Evolutionary conservation across 257 asterid genomes (phyloP), one percentile per base, ranked within the genome.

Genomic region (Ilex aquifolium): DNA sequence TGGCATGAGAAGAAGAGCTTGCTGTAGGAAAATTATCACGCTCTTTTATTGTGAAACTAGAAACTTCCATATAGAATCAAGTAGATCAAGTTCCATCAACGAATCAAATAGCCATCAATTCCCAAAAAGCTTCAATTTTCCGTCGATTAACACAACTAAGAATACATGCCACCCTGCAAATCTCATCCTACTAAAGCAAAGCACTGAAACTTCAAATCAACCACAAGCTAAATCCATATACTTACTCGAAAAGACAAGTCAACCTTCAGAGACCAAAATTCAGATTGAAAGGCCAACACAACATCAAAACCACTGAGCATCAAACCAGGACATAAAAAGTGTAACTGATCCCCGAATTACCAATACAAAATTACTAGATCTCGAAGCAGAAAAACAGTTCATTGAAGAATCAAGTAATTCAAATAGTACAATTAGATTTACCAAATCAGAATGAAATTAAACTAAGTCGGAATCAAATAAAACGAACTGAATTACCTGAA

Each of bases 401-500:
- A 49, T 49, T 4, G 7, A 36, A 36, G 8, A 36, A 36, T 8
- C 42, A 36, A 36, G 8, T 12, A 39, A 21, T 15, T 14, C 51
- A 40, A 21, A 52, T 31, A 62, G 29, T 56, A 46, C 3, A 39
- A 40, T n/a, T 44, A 31, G 59, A 11, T 16, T 53, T 32, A 57
- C 15, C 27, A 55, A 12, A 54, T 31, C 13, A 40, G 31, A 31
- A 16, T 16, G 29, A 49, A 36, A 59, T 61, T 55, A 13, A 14
- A 52, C 6, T 42, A 36, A 11, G 10, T 31, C 53, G 16, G 50
- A 31, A 55, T 7, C 54, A 49, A 49, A 49, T 49, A 12, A 32
- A 59, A n/a, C 6, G 17, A 39, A 44, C 14, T 16, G 30, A 56
- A 29, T 9, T 72, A 85, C 97, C 95, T 83, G 95, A 73, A 67